These are phyloP conservation scores for Diplocarpon mali DNA, from an alignment of 2,329 filamentous ascomycete species.

Conservation along the genomic window DNA sequence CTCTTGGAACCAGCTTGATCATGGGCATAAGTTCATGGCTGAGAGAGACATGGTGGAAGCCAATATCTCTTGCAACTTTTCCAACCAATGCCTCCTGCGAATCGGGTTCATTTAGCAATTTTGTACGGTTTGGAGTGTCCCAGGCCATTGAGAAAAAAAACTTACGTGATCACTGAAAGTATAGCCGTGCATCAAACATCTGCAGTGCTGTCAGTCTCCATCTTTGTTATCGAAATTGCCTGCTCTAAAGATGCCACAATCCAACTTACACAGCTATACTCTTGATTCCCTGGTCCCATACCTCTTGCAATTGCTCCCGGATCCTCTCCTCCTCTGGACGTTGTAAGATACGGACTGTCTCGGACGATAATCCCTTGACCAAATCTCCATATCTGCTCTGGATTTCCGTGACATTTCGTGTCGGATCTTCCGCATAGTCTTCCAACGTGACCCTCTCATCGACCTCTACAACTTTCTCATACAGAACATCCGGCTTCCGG, in stretches of 20 bases:
- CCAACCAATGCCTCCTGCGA: conserved; percentile 58
- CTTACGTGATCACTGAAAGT: conserved; percentile 66
- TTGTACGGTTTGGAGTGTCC: too few species aligned
- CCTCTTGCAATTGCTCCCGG: conserved; percentile 47
- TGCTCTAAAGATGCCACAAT: neutral
- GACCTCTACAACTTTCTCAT: conserved; percentile 76
- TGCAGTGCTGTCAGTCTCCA: neutral
- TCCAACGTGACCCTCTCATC: conserved; percentile 86
- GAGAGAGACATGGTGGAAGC: conserved; percentile 72
- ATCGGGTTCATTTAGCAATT: neutral
- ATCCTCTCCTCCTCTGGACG: conserved; percentile 48
- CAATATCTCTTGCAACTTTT: conserved; percentile 64
- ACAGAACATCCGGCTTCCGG: conserved; percentile 74
- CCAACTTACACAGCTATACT: conserved; percentile 59
- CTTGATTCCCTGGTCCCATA: conserved; percentile 60
- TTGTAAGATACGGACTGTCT: conserved; percentile 59
- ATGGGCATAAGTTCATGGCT: conserved; percentile 73
- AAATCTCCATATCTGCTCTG: conserved; percentile 43
- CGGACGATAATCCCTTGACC: conserved; percentile 62
- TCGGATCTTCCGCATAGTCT: conserved; percentile 82
- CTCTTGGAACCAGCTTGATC: conserved; percentile 62
- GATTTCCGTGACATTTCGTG: conserved; percentile 44
- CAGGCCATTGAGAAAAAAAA: neutral
- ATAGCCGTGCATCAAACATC: conserved; percentile 81
- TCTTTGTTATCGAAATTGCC: too few species aligned